Base-by-base conservation (phyloP, 371 early-diverging fungal species). In the Ecytonucleospora hepatopenaei region DNA sequence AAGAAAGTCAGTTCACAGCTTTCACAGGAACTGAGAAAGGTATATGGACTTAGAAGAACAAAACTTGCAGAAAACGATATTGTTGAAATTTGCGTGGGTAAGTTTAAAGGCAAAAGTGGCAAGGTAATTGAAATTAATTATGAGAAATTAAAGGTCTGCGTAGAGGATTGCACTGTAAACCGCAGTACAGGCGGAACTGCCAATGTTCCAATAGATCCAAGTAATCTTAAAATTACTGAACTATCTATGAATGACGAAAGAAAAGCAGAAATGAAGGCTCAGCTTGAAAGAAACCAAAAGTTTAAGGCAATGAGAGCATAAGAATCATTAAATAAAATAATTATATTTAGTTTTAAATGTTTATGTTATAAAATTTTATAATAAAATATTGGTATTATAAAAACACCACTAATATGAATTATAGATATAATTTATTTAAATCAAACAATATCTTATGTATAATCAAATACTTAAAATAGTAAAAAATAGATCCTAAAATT, bases 1-100 rank as follows among this genome's bases (percentile, higher is more conserved):
- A 54, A 59, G 27, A 74, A 66, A 46, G 77, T 77, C 72, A 71
- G 75, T 2, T 57, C 64, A 28, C 58, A 53, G 15, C 68, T 80
- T 1, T 73, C 75, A 28, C 72, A 75, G 51, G 77, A 76, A 33
- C 67, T 78, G 16, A 66, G 72, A 54, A 49, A 59, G 24, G 27
- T 62, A 48, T 73, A 78, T 63, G 71, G 69, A 0, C 71, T 80
- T 32, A 72, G 65, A 64, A 55, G 71, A 28, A 65, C 78, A 26
- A 76, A 77, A 19, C 28, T 80, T 27, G 53, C 48, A 32, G 46
- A n/a, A n/a, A 70, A 67, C 17, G 81, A 80, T 55, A 60, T 66
- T 32, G 81, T 80, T 2, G 35, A 54, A 12, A 73, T 80, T 2
- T 53, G 59, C 4, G 53, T 53, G n/a, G 81, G 81, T 54, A 66